phyloP scores from a whole-genome alignment of 73 alveolate genomes.

The Effrenium voratum region DNA sequence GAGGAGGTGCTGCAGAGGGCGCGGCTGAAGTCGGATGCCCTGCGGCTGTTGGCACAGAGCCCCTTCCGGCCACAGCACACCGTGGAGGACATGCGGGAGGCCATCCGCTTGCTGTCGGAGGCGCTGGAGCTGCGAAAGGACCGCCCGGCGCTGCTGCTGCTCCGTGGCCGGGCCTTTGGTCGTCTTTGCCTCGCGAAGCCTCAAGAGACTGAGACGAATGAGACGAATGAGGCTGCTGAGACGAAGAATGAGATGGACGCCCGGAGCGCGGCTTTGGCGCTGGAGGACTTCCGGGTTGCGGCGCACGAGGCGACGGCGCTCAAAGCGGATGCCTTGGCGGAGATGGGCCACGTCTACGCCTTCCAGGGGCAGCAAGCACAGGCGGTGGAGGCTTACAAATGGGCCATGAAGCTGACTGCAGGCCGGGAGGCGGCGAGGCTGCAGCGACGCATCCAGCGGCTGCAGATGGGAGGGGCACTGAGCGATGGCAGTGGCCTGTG shows the following conservation, averaged over 20 bases:
- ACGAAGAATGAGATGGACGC: too few relatives aligned
- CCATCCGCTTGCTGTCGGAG: background rate
- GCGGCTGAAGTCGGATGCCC: constrained; percentile 55
- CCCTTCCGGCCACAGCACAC: constrained; percentile 63
- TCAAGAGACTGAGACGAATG: too few relatives aligned
- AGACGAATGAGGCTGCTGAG: too few relatives aligned
- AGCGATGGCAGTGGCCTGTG: constrained; percentile 86
- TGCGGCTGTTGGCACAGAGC: constrained; percentile 39
- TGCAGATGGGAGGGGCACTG: background rate
- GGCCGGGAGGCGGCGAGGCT: background rate
- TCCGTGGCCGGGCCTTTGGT: constrained; percentile 47
- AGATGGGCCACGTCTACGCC: constrained; percentile 63
- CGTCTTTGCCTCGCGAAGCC: constrained; percentile 13
- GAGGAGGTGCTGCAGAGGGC: constrained; percentile 7
- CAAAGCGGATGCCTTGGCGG: background rate
- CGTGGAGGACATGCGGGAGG: constrained; percentile 42
- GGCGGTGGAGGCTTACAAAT: constrained; percentile 35
- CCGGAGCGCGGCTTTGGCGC: too few relatives aligned
- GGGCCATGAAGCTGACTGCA: background rate
- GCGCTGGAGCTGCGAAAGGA: constrained; percentile 26
- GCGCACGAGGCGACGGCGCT: background rate
- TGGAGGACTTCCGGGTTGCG: too few relatives aligned
- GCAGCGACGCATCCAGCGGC: constrained; percentile 53
- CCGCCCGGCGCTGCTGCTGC: background rate
- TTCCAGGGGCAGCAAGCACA: constrained; percentile 5